Conservation (phyloP, 805 yeast species). For the Metschnikowia shivogae region DNA sequence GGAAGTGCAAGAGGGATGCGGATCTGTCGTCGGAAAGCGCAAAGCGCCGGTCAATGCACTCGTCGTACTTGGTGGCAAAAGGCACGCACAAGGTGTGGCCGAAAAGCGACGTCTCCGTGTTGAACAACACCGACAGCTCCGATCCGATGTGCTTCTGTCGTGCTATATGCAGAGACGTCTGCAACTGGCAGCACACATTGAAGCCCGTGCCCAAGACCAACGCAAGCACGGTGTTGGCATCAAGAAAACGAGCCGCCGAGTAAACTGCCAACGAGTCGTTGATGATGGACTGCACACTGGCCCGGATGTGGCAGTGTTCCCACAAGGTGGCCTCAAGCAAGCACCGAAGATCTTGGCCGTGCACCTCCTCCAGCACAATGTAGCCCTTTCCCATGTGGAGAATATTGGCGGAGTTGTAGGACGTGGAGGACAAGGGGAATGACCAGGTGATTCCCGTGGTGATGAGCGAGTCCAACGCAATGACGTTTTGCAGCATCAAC, state of each 20-base stretch:
- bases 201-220: conserved; percentile 69
- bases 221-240: conserved; percentile 40
- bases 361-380: conserved; percentile 39
- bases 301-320: conserved; percentile 19
- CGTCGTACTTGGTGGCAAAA: conserved; percentile 37
- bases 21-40: conserved; percentile 4
- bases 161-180: conserved; percentile 17
- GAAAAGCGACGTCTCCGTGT: conserved; percentile 55
- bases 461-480: conserved; percentile 17
- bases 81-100: conserved; percentile 35
- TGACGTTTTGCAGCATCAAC: conserved; percentile 20
- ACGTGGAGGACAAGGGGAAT: conserved; percentile 45
- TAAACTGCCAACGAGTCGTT: conserved; percentile 68
- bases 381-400: conserved; percentile 62
- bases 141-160: conserved; percentile 8
- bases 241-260: conserved; percentile 46
- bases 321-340: conserved; percentile 36
- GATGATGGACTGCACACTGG: conserved; percentile 44
- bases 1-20: conserved; percentile 11
- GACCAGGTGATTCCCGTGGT: conserved; percentile 53
- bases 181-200: conserved; percentile 47
- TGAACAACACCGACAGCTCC: conserved; percentile 28
- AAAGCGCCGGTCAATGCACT: conserved; percentile 33
- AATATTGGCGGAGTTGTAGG: conserved; percentile 43
- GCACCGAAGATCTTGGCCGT: conserved; percentile 37